Evolutionary conservation across 108 stramenopile genomes (phyloP).

Genomic region (Fragilaria radians): DNA sequence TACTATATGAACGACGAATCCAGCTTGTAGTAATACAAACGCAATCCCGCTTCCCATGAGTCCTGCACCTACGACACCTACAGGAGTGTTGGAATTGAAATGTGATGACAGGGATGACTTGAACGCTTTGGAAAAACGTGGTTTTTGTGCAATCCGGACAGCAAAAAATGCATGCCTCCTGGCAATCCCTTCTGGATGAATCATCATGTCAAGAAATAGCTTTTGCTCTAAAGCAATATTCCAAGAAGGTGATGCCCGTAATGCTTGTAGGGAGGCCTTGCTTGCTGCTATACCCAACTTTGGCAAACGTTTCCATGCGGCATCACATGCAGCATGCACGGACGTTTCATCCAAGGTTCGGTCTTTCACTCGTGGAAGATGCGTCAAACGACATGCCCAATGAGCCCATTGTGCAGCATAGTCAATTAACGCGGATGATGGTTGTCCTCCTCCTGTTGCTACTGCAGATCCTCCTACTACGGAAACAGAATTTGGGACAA

Average conservation of each 20-base stretch:
- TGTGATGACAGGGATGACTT: no score
- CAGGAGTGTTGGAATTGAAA: slow-evolving; percentile 11
- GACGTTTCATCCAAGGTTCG: slow-evolving; percentile 20
- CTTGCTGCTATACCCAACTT: slow-evolving; percentile 64
- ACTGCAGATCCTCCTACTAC: slow-evolving; percentile 9
- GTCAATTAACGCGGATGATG: slow-evolving; percentile 23
- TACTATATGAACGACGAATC: slow-evolving; percentile 79
- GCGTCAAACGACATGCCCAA: slow-evolving; percentile 42
- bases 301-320: slow-evolving; percentile 57
- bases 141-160: slow-evolving; percentile 71
- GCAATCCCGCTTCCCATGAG: slow-evolving; percentile 98
- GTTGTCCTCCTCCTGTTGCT: slow-evolving; percentile 2
- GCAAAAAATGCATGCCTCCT: slow-evolving; percentile 93
- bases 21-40: slow-evolving; percentile 83
- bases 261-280: slow-evolving; percentile 64
- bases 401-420: slow-evolving; percentile 53
- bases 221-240: slow-evolving; percentile 50
- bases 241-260: slow-evolving; percentile 58
- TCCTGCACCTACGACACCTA: slow-evolving; percentile 92
- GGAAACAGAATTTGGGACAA: not conserved
- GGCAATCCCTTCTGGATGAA: slow-evolving; percentile 67
- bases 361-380: slow-evolving; percentile 33
- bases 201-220: slow-evolving; percentile 51
- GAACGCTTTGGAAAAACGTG: not conserved
- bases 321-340: slow-evolving; percentile 40